phyloP scores from a whole-genome alignment of 305 asterid species.

The Solanum hybrid region DNA sequence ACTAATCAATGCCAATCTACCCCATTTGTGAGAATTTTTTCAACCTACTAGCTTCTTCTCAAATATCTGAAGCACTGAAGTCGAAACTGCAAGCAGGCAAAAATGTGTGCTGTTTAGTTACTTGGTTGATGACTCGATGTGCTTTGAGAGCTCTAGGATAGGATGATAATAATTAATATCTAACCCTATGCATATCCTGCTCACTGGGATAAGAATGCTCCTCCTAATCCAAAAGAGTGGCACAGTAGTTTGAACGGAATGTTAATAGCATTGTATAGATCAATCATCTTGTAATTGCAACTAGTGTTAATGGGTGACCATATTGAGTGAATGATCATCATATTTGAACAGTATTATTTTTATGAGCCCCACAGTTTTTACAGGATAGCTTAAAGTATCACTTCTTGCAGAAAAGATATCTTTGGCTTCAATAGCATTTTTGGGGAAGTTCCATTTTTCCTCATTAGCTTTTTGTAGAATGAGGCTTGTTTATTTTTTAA shows the following conservation, averaged over 20 bases:
- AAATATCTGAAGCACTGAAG: neutral
- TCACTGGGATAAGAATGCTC: neutral
- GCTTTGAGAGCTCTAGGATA: neutral
- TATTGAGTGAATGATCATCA: neutral
- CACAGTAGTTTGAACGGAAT: neutral
- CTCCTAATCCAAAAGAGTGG: neutral
- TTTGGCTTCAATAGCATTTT: neutral
- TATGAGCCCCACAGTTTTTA: neutral
- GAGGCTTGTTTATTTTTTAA: neutral
- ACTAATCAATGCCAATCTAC: neutral
- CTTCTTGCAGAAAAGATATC: neutral
- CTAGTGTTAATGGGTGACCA: neutral
- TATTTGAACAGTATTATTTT: neutral
- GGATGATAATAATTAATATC: neutral
- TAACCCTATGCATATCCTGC: neutral
- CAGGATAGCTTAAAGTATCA: neutral
- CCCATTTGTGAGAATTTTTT: neutral
- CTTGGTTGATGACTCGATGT: neutral
- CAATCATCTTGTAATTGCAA: neutral
- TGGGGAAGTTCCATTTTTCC: neutral
- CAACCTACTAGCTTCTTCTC: neutral
- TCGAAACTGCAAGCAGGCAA: neutral
- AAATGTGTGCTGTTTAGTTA: neutral
- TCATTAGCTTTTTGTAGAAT: neutral
- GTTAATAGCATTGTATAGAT: neutral